Evolutionary conservation across 164 flowering plant genomes (phyloP), one percentile per base, ranked within the genome.

Genomic region (Aristolochia californica): DNA sequence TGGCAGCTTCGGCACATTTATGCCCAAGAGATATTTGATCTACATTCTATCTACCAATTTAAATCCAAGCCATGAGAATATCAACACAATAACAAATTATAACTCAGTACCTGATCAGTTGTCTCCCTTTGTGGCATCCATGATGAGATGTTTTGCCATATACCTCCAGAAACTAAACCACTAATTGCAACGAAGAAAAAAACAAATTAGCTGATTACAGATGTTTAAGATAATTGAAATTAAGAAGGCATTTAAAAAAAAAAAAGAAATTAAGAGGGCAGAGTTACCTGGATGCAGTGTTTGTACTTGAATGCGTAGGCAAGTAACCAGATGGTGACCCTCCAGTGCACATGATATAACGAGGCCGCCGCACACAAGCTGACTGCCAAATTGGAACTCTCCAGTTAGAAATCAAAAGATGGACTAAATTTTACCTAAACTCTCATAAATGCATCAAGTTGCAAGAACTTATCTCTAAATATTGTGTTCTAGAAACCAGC

Each of bases 341-440:
- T 47, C 99, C 97, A 56, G 87, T 75, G 74, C 88, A 90, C 75
- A 89, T 22, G 63, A 93, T 89, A 66, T 83, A 93, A 68, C 87
- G 80, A 23, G 97, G 97, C 27, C 96, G 77, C 70, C 97, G 78
- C 58, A 89, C 82, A 63, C 85, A 87, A 52, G 84, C 55, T 55
- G 91, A 72, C 99, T 93, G 82, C 63, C 76, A 63, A 64, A 51
- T 34, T 48, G 53, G 17, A n/a, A 55, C n/a, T 21, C 49, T 50
- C 34, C 28, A 63, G 34, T 8, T 45, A 49, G 30, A 56, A 16
- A 51, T n/a, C 15, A 14, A 56, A 47, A 43, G 40, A 47, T 28
- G 60, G 43, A 34, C 26, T 18, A n/a, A 14, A 57, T 15, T 18
- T 21, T 23, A 5, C 15, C 2, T 5, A 26, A 44, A 43, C 15